These are phyloP conservation scores for Leccinum subtestaceum DNA, from an alignment of 768 basidiomycete species.

Conservation along the genomic window DNA sequence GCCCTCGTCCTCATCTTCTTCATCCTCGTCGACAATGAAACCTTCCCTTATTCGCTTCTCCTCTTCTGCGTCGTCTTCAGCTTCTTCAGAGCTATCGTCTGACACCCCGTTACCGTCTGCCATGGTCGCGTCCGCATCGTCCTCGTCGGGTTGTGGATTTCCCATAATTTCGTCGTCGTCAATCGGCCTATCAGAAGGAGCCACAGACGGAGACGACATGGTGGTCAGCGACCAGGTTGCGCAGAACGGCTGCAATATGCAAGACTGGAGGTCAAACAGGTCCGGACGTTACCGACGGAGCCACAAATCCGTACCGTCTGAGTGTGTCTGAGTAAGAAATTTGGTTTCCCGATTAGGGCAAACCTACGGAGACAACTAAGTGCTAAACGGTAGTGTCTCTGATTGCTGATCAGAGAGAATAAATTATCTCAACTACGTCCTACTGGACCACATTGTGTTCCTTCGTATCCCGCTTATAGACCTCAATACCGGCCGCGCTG, in stretches of 20 bases:
- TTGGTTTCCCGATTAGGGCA: neutral
- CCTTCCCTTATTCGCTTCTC: conserved; percentile 75
- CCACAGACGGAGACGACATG: conserved; percentile 57
- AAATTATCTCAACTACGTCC: no score
- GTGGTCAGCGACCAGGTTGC: conserved; percentile 27
- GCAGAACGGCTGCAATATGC: neutral
- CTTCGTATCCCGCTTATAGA: no score
- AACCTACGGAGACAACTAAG: no score
- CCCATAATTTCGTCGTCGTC: conserved; percentile 65
- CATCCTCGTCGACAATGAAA: conserved; percentile 91
- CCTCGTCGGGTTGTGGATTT: conserved; percentile 46
- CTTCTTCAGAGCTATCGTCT: conserved; percentile 87
- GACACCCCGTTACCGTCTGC: conserved; percentile 46
- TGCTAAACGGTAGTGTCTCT: no score
- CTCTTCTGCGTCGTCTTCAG: conserved; percentile 90
- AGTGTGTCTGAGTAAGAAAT: neutral
- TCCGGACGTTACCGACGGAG: conserved; percentile 28
- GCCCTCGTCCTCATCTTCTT: conserved; percentile 78
- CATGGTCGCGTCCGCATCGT: conserved; percentile 52
- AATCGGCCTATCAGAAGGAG: conserved; percentile 31
- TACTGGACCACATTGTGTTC: no score
- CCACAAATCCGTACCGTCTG: conserved; percentile 12
- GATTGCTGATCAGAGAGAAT: no score
- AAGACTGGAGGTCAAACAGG: conserved; percentile 4
- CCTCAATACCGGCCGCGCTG: no score